Percentiles rank a stretch among this genome's conserved stretches.
phyloP scores from a whole-genome alignment of 768 basidiomycete species.

The Auricularia sp. region DNA sequence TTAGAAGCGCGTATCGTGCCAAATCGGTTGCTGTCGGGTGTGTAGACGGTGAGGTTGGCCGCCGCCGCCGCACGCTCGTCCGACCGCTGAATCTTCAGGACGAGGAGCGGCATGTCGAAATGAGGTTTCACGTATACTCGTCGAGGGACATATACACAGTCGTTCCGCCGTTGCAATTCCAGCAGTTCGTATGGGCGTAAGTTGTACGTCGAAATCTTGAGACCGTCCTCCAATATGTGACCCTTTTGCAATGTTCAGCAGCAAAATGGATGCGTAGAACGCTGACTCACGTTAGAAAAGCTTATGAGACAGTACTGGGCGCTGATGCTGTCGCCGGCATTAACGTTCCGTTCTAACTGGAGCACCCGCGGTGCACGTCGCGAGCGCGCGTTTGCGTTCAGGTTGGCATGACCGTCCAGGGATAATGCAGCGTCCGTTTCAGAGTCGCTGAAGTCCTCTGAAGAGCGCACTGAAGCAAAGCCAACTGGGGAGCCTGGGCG shows the following conservation, averaged over 20 bases:
- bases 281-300: slow-evolving; percentile 4
- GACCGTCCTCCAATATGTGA: slow-evolving; percentile 59
- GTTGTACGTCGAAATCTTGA: slow-evolving; percentile 44
- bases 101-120: not conserved
- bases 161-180: slow-evolving; percentile 43
- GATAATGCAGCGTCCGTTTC: not conserved
- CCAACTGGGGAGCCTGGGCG: slow-evolving; percentile 19
- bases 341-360: slow-evolving; percentile 28
- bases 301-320: slow-evolving; percentile 3
- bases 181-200: slow-evolving; percentile 55
- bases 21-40: no score
- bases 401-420: slow-evolving; percentile 13
- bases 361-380: slow-evolving; percentile 36
- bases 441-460: not conserved
- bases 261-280: slow-evolving; percentile 3
- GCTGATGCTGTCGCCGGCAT: slow-evolving; percentile 15
- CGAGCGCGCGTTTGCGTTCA: slow-evolving; percentile 23
- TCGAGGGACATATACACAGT: not conserved
- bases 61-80: not conserved
- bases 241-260: slow-evolving; percentile 55
- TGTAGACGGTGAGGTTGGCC: no score
- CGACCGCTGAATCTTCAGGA: not conserved
- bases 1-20: no score
- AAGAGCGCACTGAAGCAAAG: slow-evolving; percentile 32
- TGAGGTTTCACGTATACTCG: not conserved